Evolutionary conservation across 345 rosid genomes (phyloP).

Genomic region (Abelmoschus esculentus): DNA sequence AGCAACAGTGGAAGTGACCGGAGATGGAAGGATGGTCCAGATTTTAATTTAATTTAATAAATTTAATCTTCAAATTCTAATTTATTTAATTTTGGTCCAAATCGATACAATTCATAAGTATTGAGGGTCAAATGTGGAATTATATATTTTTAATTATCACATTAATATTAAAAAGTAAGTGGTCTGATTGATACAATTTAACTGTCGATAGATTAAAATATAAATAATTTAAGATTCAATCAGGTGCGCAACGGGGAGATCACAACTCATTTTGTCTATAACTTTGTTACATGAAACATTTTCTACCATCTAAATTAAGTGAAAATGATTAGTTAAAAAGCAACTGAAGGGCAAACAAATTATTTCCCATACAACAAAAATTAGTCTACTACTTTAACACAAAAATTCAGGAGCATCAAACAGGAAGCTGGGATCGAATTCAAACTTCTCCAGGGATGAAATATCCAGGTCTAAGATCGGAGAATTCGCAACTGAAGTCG

Average conservation of each 20-base stretch:
- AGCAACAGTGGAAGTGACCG: background rate
- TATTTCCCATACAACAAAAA: background rate
- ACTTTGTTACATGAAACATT: background rate
- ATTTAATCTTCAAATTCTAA: too few species aligned
- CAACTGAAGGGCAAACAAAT: background rate
- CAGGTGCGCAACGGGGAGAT: background rate
- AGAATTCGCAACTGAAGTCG: conserved; percentile 38
- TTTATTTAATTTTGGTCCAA: too few species aligned
- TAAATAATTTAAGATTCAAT: too few species aligned
- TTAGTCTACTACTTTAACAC: background rate
- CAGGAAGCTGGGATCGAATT: conserved; percentile 20
- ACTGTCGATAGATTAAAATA: too few species aligned
- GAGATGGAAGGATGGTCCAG: too few species aligned
- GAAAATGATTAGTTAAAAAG: background rate
- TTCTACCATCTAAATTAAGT: background rate
- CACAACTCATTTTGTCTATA: background rate
- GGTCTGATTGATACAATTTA: too few species aligned
- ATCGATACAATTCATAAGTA: too few species aligned
- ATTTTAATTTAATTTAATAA: too few species aligned
- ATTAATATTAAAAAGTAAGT: too few species aligned
- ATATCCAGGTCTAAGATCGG: conserved; percentile 28
- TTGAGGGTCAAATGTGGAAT: too few species aligned
- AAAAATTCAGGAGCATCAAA: conserved; percentile 26
- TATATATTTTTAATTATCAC: too few species aligned
- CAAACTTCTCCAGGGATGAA: conserved; percentile 14